Evolutionary conservation across 2,329 filamentous ascomycete genomes (phyloP), one percentile per base, ranked within the genome.

Genomic region (Aspergillus neoniger): DNA sequence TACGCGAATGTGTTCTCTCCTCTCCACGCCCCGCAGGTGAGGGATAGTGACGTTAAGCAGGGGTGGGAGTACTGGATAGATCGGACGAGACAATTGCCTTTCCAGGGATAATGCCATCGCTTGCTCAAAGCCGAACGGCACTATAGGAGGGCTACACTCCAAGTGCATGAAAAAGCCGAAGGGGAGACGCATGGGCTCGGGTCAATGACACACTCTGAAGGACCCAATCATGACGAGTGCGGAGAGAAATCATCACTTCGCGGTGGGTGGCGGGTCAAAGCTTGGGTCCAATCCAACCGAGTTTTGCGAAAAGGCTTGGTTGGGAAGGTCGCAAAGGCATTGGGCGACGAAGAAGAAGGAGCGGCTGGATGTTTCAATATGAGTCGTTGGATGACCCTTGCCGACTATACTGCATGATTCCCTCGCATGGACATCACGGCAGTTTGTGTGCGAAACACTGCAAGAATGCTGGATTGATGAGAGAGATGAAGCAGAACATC

Each of bases 251-350:
- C 52, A 50, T 6, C 14, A 23, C 36, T 41, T 41, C n/a, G 17
- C 23, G 36, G 30, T 56, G 25, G 53, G 49, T 60, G 58, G 58
- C 58, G 52, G 58, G 58, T 50, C 52, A 50, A 56, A 60, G 58
- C 58, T 60, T 60, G 36, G 30, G n/a, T 14, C 32, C 25, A 51
- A 38, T 28, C 52, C 58, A 60, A 25, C 44, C 23, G 23, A 55
- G 53, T n/a, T 30, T 36, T 25, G 53, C 53, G 38, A 43, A 17
- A 59, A 59, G 57, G 57, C 57, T 55, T 55, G 30, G 23, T 47
- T n/a, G 12, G 32, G 43, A 30, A 55, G 10, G 41, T 43, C 17
- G 39, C 28, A 25, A 44, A 32, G 36, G 32, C 47, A 50, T 51
- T 52, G 50, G 57, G 25, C 10, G 28, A 21, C 12, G 38, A 28